Evolutionary conservation across 331 rosid species (phyloP).

Genomic region (Acacia concinna): DNA sequence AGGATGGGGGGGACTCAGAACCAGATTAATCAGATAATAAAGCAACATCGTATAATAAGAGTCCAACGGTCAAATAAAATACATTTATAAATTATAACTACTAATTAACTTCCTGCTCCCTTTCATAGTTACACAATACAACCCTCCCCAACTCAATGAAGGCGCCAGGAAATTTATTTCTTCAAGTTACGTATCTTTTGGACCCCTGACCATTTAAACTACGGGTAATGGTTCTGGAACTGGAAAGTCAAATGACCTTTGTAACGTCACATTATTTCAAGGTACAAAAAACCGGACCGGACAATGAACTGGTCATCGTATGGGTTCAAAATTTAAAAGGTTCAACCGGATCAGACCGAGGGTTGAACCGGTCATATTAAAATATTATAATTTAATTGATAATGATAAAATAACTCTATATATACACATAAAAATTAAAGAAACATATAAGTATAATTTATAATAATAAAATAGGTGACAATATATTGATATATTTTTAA

Average conservation of each 20-base stretch:
- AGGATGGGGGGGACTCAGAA: no score
- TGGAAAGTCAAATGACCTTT: neutral
- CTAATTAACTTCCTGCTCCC: neutral
- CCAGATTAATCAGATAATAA: neutral
- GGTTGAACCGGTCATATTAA: no score
- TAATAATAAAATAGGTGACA: no score
- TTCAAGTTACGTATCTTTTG: neutral
- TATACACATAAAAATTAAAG: no score
- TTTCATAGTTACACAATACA: neutral
- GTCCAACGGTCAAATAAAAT: neutral
- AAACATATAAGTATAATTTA: no score
- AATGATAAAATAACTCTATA: no score
- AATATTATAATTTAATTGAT: no score
- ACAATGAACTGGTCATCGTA: no score
- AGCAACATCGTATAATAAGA: neutral
- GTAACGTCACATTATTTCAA: neutral
- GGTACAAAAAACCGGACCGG: no score
- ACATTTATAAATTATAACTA: neutral
- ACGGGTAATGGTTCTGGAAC: neutral
- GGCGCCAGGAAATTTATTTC: neutral
- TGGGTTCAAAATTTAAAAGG: no score
- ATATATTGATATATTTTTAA: no score
- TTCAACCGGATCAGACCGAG: no score
- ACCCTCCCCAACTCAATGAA: neutral
- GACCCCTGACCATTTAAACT: neutral